Evolutionary conservation across 2,329 filamentous ascomycete genomes (phyloP), one percentile per base, ranked within the genome.

Genomic region (Ophiocordyceps camponoti-rufipedis): DNA sequence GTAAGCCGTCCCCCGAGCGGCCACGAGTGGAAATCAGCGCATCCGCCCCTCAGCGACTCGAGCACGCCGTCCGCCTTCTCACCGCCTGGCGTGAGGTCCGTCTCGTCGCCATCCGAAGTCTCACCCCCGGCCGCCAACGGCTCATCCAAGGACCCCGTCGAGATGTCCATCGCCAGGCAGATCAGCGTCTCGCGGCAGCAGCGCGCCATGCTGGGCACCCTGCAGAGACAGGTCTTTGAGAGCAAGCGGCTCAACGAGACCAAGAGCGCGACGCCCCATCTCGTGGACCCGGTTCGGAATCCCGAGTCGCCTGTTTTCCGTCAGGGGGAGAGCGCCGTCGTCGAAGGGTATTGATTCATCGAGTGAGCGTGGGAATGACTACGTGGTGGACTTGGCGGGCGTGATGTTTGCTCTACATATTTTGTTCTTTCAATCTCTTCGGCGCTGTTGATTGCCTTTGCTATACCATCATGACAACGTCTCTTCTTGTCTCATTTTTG

Each of bases 91-190:
- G 18, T 41, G 41, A 42, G 9, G 19, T 28, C 39, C 18, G 28
- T 28, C 18, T 14, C 39, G 1, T 23, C 39, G 10, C 39, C 39
- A 3, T 28, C 39, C 11, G 19, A 41, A 19, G 18, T 14, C 41
- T 44, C 43, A 14, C 45, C 8, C 48, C 55, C 18, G 48, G 53
- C 8, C 51, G 52, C 2, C 52, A 46, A 51, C 16, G 51, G 54
- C 19, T 65, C 62, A 7, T 58, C 70, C 23, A 28, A 19, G 50
- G 68, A 68, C 41, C 74, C 77, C 2, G 76, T 79, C 4, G 73
- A 81, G 57, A 67, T 80, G 42, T 81, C 77, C 2, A 82, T 83
- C 51, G 78, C 78, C 0, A 67, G 80, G 1, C 78, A 82, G 56
- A 80, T 83, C 51, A 80, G 74, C 51, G 65, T 82, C 28, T 80